phyloP scores from a whole-genome alignment of 768 basidiomycete genomes.

The Phlebiopsis flavidoalba region DNA sequence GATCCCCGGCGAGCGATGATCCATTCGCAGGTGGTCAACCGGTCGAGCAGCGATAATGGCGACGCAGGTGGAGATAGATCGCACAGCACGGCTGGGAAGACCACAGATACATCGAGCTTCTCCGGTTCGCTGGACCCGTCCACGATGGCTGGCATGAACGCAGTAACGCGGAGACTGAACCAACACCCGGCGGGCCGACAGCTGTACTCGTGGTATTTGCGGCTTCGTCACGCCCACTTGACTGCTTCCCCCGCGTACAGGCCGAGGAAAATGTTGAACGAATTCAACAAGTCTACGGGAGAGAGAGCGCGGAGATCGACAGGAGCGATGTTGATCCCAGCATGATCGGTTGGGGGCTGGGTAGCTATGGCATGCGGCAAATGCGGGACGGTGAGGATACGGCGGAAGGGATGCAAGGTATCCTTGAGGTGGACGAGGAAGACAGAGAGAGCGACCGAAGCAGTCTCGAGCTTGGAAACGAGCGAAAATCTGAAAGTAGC shows the following conservation, averaged over 20 bases:
- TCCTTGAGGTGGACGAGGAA: constrained; percentile 22
- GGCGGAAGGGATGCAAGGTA: constrained; percentile 16
- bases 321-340: constrained; percentile 22
- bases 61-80: neutral
- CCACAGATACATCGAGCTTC: neutral
- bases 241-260: constrained; percentile 62
- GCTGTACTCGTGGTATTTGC: constrained; percentile 51
- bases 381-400: constrained; percentile 29
- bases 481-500: neutral
- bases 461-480: constrained; percentile 3
- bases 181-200: constrained; percentile 15
- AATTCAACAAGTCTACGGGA: constrained; percentile 54
- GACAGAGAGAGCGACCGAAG: constrained; percentile 6
- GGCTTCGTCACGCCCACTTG: constrained; percentile 65
- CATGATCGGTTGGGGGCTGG: constrained; percentile 65
- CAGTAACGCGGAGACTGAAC: neutral
- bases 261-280: constrained; percentile 64
- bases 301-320: constrained; percentile 22
- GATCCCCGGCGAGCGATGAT: neutral
- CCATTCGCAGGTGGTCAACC: no score
- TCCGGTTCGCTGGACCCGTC: neutral
- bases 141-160: neutral
- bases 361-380: constrained; percentile 56
- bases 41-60: neutral
- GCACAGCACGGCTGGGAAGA: neutral